A percentile compares a stretch with the other conserved stretches of the same genome.
Conservation (phyloP, 305 asterid species). For the Fraxinus platypoda region DNA sequence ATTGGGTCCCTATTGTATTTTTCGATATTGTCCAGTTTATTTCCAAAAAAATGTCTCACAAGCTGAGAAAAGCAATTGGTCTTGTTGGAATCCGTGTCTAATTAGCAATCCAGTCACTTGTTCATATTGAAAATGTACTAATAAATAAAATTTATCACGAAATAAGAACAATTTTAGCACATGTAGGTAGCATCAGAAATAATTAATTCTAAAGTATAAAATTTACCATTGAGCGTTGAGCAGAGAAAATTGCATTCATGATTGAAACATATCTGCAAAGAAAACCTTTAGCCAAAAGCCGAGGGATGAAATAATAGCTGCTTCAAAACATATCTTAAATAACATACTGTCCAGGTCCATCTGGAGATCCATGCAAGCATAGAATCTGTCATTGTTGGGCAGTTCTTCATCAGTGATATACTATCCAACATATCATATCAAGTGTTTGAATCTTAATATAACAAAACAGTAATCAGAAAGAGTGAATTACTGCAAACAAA, state of each 20-base stretch:
- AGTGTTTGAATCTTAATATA: conserved; percentile 9
- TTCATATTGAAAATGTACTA: not conserved
- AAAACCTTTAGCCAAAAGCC: conserved; percentile 21
- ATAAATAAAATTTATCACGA: not conserved
- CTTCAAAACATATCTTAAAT: conserved; percentile 10
- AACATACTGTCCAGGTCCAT: conserved; percentile 94
- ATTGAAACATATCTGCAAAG: conserved; percentile 82
- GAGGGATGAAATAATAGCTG: conserved; percentile 13
- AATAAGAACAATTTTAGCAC: not conserved
- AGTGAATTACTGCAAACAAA: not conserved
- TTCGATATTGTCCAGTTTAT: not conserved
- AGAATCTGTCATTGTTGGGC: conserved; percentile 62
- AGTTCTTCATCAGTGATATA: conserved; percentile 26
- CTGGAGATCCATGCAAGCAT: conserved; percentile 97
- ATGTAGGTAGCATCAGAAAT: conserved; percentile 1
- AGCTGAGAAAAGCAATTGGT: not conserved
- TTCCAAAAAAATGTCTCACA: not conserved
- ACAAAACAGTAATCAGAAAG: not conserved
- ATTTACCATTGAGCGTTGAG: conserved; percentile 83
- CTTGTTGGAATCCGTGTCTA: not conserved
- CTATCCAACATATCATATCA: conserved; percentile 18
- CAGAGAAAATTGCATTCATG: conserved; percentile 96
- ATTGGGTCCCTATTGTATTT: not conserved
- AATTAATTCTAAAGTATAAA: conserved; percentile 3
- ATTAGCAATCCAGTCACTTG: not conserved